phyloP scores from a whole-genome alignment of 306 rosid genomes.

The Alnus glutinosa region DNA sequence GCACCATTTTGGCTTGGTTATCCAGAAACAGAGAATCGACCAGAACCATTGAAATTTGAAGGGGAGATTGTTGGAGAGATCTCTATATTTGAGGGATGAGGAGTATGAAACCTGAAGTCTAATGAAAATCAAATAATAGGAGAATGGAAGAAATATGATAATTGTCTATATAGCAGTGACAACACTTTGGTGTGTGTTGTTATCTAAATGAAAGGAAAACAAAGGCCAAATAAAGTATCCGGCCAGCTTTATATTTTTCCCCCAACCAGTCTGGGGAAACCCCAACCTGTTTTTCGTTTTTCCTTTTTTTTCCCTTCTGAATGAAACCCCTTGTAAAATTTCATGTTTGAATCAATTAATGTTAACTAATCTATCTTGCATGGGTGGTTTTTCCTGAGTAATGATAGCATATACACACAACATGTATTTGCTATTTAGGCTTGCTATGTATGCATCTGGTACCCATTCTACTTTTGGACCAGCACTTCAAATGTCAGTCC shows the following conservation, averaged over 20 bases:
- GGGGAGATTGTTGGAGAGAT: background rate
- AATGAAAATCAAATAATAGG: background rate
- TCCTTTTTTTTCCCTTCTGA: background rate
- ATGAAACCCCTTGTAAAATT: background rate
- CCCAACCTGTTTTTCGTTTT: no score
- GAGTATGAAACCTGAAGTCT: background rate
- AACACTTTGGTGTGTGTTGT: background rate
- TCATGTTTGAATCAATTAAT: background rate
- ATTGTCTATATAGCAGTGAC: background rate
- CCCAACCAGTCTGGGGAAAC: no score
- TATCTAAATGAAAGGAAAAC: background rate
- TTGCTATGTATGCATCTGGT: constrained; percentile 14
- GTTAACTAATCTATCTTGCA: background rate
- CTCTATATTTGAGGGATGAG: background rate
- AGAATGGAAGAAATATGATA: background rate
- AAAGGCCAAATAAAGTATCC: background rate
- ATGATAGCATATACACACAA: background rate
- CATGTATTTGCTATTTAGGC: background rate
- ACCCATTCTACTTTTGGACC: constrained; percentile 11
- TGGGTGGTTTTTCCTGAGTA: background rate
- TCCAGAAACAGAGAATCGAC: background rate
- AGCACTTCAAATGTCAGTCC: constrained; percentile 20
- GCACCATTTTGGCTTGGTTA: background rate
- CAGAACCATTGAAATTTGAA: background rate
- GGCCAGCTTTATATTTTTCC: background rate